Base-by-base conservation (phyloP, 805 yeast genomes). In the Metschnikowia continentalis region DNA sequence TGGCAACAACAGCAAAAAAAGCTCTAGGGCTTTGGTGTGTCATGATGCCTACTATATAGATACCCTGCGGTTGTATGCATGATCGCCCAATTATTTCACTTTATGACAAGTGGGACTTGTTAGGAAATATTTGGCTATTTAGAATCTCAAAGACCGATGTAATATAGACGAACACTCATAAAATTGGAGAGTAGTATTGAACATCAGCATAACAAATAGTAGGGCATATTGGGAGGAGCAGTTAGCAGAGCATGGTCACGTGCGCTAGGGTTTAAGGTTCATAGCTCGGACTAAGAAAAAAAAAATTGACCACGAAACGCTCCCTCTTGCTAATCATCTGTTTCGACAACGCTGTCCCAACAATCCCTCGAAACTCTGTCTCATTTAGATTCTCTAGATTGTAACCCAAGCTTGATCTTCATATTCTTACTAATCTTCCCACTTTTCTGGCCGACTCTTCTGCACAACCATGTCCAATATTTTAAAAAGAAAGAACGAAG, bases 401-500 rank as follows among this genome's bases (percentile, higher is more conserved):
- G 47, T 44, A 44, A 44, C 47, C 33, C 40, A 20, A 42, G 32
- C 38, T 33, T n/a, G 38, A 42, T 33, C 32, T 23, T n/a, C 32
- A 40, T 40, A 40, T 40, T 40, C 35, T 30, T 40, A 40, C 43
- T 40, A 40, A 40, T 39, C 13, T n/a, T 14, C 15, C 20, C 43
- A n/a, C 35, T 26, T 42, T 42, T 42, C 46, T 32, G 46, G 46
- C 30, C 37, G 30, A 32, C 39, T 30, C 30, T 35, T 30, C 32
- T 30, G 19, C 47, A 19, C 36, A 17, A 15, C 42, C 35, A 58
- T 58, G 61, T 58, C 61, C 50, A 69, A 67, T 50, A 71, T 78
- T 64, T 70, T 82, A 63, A 86, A 86, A 64, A 75, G 91, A 50
- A 86, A 84, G 70, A 84, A 82, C 69, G 90, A 85, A 55, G 89